Evolutionary conservation across 1,284 basidiomycete species (phyloP), one percentile per base, ranked within the genome.

Genomic region (Ustilago crameri): DNA sequence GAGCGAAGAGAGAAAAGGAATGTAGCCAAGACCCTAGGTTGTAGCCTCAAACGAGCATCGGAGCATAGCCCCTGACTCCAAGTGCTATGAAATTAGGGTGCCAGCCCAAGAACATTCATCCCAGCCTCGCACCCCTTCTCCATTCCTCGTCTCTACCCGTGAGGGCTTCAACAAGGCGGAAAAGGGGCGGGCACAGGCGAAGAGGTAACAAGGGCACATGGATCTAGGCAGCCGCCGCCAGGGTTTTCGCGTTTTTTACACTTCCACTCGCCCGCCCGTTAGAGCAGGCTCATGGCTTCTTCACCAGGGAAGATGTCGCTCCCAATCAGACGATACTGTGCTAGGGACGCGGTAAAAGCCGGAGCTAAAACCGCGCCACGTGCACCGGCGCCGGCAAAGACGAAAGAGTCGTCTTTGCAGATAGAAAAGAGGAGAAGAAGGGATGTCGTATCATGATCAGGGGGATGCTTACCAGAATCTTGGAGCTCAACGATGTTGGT

Each of bases 41-140:
- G 72, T 74, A 60, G 62, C 72, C 66, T 62, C 62, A 65, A 65
- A 66, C 56, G 48, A 65, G 67, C 62, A 74, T 74, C 40, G 72
- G 56, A 52, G 55, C 67, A 60, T 74, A 74, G 67, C 53, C 46
- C 63, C 72, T 74, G 26, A 68, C 72, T 67, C 72, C 59, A 59
- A 67, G 63, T 63, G 67, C 67, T 63, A 74, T 74, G 72, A 74
- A 74, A 74, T 74, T 69, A 74, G 67, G 72, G 67, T 65, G 61
- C 66, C 62, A 69, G 66, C 71, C 62, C 54, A 60, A 61, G 61
- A 49, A 74, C 70, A 69, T 74, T 74, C 66, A 69, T 56, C 71
- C 57, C 57, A 50, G 56, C 60, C 18, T 7, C 30, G 7, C 57
- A 14, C 30, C 53, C 50, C 30, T 37, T 32, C 20, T 22, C 42